Evolutionary conservation across 805 yeast genomes (phyloP).

Genomic region (Ascoidea asiatica): DNA sequence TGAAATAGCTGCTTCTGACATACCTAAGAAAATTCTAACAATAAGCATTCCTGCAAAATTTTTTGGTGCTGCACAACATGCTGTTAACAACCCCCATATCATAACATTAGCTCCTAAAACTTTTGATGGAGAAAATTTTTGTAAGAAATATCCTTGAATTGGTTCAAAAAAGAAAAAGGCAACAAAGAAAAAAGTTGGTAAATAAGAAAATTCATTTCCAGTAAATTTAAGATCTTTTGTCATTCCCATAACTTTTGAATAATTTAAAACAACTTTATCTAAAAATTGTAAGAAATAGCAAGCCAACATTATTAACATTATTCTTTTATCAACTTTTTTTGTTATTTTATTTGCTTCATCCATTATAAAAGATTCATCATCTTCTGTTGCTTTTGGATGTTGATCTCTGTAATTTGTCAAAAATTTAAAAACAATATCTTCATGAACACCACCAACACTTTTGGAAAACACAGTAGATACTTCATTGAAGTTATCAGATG

Average conservation of each 20-base stretch:
- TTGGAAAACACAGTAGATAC: too few relatives aligned
- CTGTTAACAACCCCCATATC: constrained; percentile 40
- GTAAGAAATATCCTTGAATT: constrained; percentile 36
- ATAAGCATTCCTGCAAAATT: constrained; percentile 41
- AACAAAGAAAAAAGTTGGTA: constrained; percentile 40
- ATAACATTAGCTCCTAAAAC: constrained; percentile 31
- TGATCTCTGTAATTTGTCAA: too few relatives aligned
- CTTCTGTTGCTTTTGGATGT: too few relatives aligned
- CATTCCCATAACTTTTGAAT: constrained; percentile 56
- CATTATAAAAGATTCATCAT: too few relatives aligned
- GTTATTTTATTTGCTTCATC: too few relatives aligned
- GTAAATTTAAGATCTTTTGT: constrained; percentile 31
- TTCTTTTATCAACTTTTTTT: constrained; percentile 32
- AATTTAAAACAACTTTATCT: constrained; percentile 45
- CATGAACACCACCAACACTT: too few relatives aligned
- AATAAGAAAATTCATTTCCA: constrained; percentile 34
- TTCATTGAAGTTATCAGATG: too few relatives aligned
- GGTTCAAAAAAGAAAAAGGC: constrained; percentile 44
- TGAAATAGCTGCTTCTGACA: constrained; percentile 39
- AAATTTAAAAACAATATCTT: too few relatives aligned
- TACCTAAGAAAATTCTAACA: constrained; percentile 38
- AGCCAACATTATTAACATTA: constrained; percentile 36
- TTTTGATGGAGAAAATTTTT: constrained; percentile 39
- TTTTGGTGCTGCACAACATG: constrained; percentile 37
- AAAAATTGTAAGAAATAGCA: constrained; percentile 44